Evolutionary conservation across 768 basidiomycete genomes (phyloP).

Genomic region (Tremella fuciformis): DNA sequence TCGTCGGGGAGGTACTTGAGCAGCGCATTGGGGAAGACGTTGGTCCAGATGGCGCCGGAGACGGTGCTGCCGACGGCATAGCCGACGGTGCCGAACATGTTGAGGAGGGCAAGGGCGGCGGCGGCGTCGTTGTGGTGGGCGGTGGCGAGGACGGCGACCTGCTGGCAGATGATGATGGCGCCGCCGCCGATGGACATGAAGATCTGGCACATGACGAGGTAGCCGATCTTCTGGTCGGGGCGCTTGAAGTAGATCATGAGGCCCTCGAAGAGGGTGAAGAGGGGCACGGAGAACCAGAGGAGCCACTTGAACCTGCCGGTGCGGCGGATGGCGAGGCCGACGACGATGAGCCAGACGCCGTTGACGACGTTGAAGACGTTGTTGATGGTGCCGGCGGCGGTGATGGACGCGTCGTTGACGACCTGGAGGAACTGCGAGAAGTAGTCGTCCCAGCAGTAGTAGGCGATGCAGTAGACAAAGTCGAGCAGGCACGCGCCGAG

Average conservation of each 20-base stretch:
- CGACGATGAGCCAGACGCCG: constrained; percentile 34
- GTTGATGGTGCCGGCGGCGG: constrained; percentile 35
- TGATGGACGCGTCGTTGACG: constrained; percentile 33
- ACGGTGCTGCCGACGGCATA: constrained; percentile 33
- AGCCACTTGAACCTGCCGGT: constrained; percentile 41
- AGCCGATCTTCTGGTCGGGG: constrained; percentile 28
- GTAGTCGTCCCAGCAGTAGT: constrained; percentile 40
- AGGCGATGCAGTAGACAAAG: constrained; percentile 37
- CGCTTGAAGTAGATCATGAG: constrained; percentile 44
- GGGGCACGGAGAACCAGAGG: constrained; percentile 19
- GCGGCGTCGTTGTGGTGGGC: constrained; percentile 34
- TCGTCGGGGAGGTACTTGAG: constrained; percentile 28
- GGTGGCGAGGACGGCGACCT: constrained; percentile 36
- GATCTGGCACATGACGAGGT: constrained; percentile 38
- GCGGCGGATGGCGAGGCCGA: constrained; percentile 32
- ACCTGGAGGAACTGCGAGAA: constrained; percentile 39
- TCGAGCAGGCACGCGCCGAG: constrained; percentile 35
- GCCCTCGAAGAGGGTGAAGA: constrained; percentile 34
- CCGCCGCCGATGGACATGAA: constrained; percentile 37
- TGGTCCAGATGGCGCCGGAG: constrained; percentile 49
- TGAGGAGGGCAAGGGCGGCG: constrained; percentile 25
- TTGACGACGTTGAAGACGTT: constrained; percentile 31
- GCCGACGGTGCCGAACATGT: constrained; percentile 33
- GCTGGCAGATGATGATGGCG: constrained; percentile 30
- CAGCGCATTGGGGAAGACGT: constrained; percentile 27